phyloP scores from a whole-genome alignment of 2,329 filamentous ascomycete species.

The Tolypocladium endophyticum region DNA sequence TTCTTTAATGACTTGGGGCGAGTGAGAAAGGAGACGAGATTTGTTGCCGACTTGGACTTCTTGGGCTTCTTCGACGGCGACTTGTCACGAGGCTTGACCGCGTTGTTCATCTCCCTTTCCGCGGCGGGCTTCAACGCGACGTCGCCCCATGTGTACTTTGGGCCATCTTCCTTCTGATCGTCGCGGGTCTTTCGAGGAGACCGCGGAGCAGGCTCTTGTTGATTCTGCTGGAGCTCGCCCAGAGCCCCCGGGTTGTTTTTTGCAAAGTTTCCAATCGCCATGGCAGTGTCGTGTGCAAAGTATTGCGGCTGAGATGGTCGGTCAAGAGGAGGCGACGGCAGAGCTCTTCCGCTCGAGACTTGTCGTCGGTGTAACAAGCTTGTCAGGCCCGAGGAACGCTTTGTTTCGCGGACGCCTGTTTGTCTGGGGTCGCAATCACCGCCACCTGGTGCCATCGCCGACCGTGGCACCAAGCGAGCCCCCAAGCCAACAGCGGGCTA shows the following conservation, averaged over 20 bases:
- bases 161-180: slow-evolving; percentile 17
- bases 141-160: slow-evolving; percentile 19
- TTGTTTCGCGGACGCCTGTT: slow-evolving; percentile 29
- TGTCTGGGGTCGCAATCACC: slow-evolving; percentile 4
- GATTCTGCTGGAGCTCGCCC: slow-evolving; percentile 47
- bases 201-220: slow-evolving; percentile 28
- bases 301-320: background rate
- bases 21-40: slow-evolving; percentile 66
- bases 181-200: slow-evolving; percentile 28
- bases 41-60: slow-evolving; percentile 76
- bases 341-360: slow-evolving; percentile 29
- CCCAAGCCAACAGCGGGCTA: background rate
- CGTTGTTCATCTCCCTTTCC: slow-evolving; percentile 20
- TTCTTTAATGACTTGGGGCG: slow-evolving; percentile 65
- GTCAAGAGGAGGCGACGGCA: slow-evolving; percentile 10
- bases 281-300: slow-evolving; percentile 10
- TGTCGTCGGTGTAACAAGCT: slow-evolving; percentile 40
- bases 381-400: slow-evolving; percentile 36
- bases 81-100: slow-evolving; percentile 30
- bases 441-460: slow-evolving; percentile 9
- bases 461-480: background rate
- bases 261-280: slow-evolving; percentile 22
- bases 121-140: slow-evolving; percentile 33
- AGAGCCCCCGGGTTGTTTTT: slow-evolving; percentile 34
- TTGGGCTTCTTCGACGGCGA: slow-evolving; percentile 57